A percentile compares a stretch with the other conserved stretches of the same genome.
These are phyloP conservation scores for Psidium friedrichsthalianum DNA, from an alignment of 345 rosid genomes.

Conservation along the genomic window DNA sequence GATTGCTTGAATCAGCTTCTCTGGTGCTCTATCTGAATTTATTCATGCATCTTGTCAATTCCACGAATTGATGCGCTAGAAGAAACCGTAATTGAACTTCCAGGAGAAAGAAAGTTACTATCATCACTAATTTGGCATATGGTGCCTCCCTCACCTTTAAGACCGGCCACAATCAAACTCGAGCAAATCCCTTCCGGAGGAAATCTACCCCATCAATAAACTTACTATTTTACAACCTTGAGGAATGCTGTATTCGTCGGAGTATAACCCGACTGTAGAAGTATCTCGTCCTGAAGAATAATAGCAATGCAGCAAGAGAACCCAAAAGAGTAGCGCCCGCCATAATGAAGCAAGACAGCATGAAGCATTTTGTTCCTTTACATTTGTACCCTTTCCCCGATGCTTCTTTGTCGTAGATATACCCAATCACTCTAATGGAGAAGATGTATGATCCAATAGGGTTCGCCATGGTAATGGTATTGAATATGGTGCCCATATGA, in stretches of 20 bases:
- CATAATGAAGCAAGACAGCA: slow-evolving; percentile 36
- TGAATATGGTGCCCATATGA: slow-evolving; percentile 47
- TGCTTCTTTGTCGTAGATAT: slow-evolving; percentile 34
- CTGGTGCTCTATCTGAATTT: background rate
- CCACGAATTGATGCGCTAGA: background rate
- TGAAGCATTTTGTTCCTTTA: slow-evolving; percentile 31
- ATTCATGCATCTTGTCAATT: background rate
- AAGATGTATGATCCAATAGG: slow-evolving; percentile 50
- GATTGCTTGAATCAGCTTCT: background rate
- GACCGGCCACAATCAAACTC: background rate
- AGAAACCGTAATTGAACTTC: background rate
- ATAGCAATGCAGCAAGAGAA: slow-evolving; percentile 21
- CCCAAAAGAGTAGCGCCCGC: slow-evolving; percentile 27
- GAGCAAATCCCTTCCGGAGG: background rate
- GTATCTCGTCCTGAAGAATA: slow-evolving; percentile 26
- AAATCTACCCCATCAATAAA: background rate
- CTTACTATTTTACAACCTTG: background rate
- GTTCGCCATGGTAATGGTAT: slow-evolving; percentile 31
- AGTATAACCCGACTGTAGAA: slow-evolving; percentile 22
- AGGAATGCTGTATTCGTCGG: slow-evolving; percentile 7
- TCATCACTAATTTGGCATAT: background rate
- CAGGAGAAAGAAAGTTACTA: background rate
- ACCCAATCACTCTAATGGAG: slow-evolving; percentile 36
- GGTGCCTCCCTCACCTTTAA: background rate
- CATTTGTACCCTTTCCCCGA: slow-evolving; percentile 17